Percentiles rank a stretch among this genome's conserved stretches.
Conservation (phyloP, 225 moss, liverwort and hornwort species). For the Marchantia paleacea region DNA sequence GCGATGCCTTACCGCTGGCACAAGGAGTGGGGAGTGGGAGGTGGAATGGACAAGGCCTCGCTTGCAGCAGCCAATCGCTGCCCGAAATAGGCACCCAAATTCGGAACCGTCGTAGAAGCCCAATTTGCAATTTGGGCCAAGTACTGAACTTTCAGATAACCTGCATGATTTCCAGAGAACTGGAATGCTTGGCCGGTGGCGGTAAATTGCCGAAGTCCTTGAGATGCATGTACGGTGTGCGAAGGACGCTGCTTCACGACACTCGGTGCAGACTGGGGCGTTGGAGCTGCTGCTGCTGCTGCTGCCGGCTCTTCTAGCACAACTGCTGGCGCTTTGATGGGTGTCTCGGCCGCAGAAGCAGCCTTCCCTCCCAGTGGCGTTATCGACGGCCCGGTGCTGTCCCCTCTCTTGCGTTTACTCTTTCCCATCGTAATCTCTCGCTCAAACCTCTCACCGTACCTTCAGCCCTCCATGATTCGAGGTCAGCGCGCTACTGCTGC, state of each 20-base stretch:
- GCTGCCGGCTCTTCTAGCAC: neutral
- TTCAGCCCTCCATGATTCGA: too few species aligned
- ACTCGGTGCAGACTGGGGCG: neutral
- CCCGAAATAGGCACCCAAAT: slow-evolving; percentile 61
- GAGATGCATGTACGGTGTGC: slow-evolving; percentile 19
- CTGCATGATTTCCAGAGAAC: slow-evolving; percentile 34
- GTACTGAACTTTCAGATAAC: slow-evolving; percentile 50
- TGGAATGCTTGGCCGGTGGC: neutral
- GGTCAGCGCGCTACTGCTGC: too few species aligned
- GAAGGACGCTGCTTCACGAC: slow-evolving; percentile 7
- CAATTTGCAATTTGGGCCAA: slow-evolving; percentile 59
- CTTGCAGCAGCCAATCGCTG: slow-evolving; percentile 51
- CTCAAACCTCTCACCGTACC: neutral
- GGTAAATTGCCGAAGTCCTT: slow-evolving; percentile 40
- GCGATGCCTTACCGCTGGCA: slow-evolving; percentile 49
- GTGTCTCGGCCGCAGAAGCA: neutral
- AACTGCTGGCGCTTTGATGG: neutral
- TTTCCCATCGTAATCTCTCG: neutral
- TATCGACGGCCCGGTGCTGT: neutral
- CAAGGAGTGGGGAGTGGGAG: slow-evolving; percentile 40
- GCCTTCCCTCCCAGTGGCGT: neutral
- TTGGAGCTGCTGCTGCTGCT: neutral
- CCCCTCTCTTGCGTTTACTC: slow-evolving; percentile 3
- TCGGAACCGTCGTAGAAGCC: slow-evolving; percentile 56
- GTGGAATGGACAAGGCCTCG: slow-evolving; percentile 41